Evolutionary conservation across 2,329 filamentous ascomycete species (phyloP).

Genomic region (Escovopsis sp.): DNA sequence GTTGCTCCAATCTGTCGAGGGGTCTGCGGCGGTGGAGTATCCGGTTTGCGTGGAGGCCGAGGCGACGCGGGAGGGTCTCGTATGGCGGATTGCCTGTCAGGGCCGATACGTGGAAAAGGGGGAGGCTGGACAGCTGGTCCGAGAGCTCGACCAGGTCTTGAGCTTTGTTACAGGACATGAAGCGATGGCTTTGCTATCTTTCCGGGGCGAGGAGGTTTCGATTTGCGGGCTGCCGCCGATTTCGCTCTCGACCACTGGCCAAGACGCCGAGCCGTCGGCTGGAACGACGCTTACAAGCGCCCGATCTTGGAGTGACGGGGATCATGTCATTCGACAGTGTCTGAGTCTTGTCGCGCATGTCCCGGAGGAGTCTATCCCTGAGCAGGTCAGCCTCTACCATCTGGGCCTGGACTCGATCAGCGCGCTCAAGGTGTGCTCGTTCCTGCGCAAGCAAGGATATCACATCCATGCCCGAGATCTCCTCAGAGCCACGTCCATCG

Average conservation of each 20-base stretch:
- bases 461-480: conserved; percentile 55
- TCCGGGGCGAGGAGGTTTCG: conserved; percentile 35
- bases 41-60: conserved; percentile 74
- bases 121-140: conserved; percentile 36
- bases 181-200: conserved; percentile 36
- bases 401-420: conserved; percentile 85
- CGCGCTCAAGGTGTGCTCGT: conserved; percentile 64
- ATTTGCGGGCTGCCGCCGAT: conserved; percentile 45
- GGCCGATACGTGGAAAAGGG: conserved; percentile 31
- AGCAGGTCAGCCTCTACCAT: conserved; percentile 57
- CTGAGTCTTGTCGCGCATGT: conserved; percentile 46
- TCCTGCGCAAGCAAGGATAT: conserved; percentile 50
- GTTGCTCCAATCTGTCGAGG: conserved; percentile 48
- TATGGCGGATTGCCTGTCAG: conserved; percentile 62
- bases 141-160: conserved; percentile 44
- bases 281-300: conserved; percentile 10
- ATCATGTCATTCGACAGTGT: conserved; percentile 25
- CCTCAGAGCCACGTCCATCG: conserved; percentile 47
- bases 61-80: conserved; percentile 32
- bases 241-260: not conserved
- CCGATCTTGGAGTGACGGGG: too few relatives aligned
- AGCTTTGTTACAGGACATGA: conserved; percentile 34
- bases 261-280: conserved; percentile 17
- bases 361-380: conserved; percentile 39
- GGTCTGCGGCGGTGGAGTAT: conserved; percentile 59